Percentiles rank a stretch among this genome's conserved stretches.
phyloP scores from a whole-genome alignment of 2,329 filamentous ascomycete species.

The Laburnicola sp. region DNA sequence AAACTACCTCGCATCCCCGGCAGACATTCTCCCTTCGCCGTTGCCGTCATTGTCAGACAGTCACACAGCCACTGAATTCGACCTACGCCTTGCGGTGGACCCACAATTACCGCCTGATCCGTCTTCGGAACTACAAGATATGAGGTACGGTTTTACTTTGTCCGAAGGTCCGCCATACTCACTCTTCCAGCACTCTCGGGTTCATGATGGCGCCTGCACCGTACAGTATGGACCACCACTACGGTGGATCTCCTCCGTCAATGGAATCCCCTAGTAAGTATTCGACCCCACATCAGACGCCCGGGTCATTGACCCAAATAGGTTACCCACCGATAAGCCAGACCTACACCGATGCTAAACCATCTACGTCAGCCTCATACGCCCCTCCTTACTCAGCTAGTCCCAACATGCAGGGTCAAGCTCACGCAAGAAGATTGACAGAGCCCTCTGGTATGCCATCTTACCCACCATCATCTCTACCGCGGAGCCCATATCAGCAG shows the following conservation, averaged over 20 bases:
- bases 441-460: slow-evolving; percentile 36
- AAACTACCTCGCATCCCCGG: slow-evolving; percentile 18
- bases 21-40: slow-evolving; percentile 25
- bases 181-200: slow-evolving; percentile 41
- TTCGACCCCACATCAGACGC: neutral
- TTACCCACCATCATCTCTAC: slow-evolving; percentile 35
- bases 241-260: slow-evolving; percentile 31
- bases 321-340: slow-evolving; percentile 37
- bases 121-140: slow-evolving; percentile 38
- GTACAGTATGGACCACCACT: slow-evolving; percentile 42
- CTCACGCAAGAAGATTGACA: slow-evolving; percentile 30
- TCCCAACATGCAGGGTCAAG: slow-evolving; percentile 28
- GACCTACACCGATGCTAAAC: slow-evolving; percentile 34
- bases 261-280: slow-evolving; percentile 34
- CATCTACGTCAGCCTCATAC: slow-evolving; percentile 33
- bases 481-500: slow-evolving; percentile 41
- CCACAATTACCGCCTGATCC: slow-evolving; percentile 27
- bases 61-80: slow-evolving; percentile 21
- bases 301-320: slow-evolving; percentile 10
- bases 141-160: slow-evolving; percentile 37
- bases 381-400: slow-evolving; percentile 34
- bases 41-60: slow-evolving; percentile 27
- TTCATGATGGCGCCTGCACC: slow-evolving; percentile 48
- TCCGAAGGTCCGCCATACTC: slow-evolving; percentile 10
- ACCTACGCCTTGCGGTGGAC: slow-evolving; percentile 23